These are phyloP conservation scores for Zygoascus flipseniorum DNA, from an alignment of 805 yeast genomes.

Conservation along the genomic window DNA sequence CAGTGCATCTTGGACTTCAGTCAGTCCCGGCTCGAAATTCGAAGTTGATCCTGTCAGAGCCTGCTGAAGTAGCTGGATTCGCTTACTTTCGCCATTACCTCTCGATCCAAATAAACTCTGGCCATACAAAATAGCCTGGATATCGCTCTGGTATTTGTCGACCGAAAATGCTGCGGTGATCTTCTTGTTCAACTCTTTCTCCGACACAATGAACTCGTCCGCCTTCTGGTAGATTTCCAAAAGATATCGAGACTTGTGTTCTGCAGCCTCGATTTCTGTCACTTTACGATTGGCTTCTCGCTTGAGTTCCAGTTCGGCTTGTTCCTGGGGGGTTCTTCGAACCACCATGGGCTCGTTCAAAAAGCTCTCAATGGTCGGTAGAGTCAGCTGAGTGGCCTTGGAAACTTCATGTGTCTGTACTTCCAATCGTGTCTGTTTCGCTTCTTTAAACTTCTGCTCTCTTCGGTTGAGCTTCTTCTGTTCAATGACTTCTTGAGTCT, in stretches of 20 bases:
- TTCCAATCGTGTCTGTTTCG: slow-evolving; percentile 23
- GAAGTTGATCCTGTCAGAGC: slow-evolving; percentile 18
- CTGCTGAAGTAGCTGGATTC: slow-evolving; percentile 3
- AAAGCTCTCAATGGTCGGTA: slow-evolving; percentile 62
- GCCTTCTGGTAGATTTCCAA: slow-evolving; percentile 68
- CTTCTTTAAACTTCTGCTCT: slow-evolving; percentile 31
- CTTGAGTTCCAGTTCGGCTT: slow-evolving; percentile 45
- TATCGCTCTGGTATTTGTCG: slow-evolving; percentile 4
- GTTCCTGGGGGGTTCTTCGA: slow-evolving; percentile 64
- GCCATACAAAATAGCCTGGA: not conserved
- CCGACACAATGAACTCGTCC: slow-evolving; percentile 62
- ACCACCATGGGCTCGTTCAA: slow-evolving; percentile 59
- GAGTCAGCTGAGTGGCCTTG: slow-evolving; percentile 50
- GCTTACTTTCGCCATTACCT: not conserved
- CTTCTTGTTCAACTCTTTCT: slow-evolving; percentile 50
- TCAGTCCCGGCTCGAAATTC: slow-evolving; percentile 22
- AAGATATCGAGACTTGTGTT: slow-evolving; percentile 46
- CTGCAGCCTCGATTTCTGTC: slow-evolving; percentile 43
- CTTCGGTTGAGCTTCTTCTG: slow-evolving; percentile 32
- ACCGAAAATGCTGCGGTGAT: slow-evolving; percentile 45
- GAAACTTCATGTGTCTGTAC: slow-evolving; percentile 26
- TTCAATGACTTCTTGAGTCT: slow-evolving; percentile 44
- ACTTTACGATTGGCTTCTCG: slow-evolving; percentile 59
- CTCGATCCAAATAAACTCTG: slow-evolving; percentile 2
- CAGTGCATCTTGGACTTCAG: slow-evolving; percentile 21